Percentiles rank a stretch among this genome's conserved stretches.
Evolutionary conservation across 345 rosid genomes (phyloP).

Genomic region (Nephelium lappaceum): DNA sequence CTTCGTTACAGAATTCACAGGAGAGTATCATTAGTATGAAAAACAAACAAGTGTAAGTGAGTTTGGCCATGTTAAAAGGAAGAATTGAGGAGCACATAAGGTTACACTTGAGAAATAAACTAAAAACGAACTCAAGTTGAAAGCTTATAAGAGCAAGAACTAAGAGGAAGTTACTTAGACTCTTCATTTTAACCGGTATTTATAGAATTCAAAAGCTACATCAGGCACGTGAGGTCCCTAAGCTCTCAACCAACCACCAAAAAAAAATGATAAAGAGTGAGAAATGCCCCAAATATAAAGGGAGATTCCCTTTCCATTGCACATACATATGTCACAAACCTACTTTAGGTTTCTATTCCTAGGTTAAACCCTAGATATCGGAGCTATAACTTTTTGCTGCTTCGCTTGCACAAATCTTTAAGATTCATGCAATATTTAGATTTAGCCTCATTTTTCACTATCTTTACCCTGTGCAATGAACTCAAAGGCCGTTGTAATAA

Average conservation of each 20-base stretch:
- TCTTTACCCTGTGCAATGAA: no score
- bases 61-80: conserved; percentile 38
- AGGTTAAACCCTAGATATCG: not conserved
- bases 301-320: conserved; percentile 33
- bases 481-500: no score
- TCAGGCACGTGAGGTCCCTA: conserved; percentile 26
- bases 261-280: not conserved
- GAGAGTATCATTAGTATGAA: conserved; percentile 44
- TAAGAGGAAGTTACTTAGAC: not conserved
- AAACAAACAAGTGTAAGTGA: conserved; percentile 32
- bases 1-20: conserved; percentile 41
- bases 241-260: conserved; percentile 2
- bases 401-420: not conserved
- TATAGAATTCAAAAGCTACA: conserved; percentile 8
- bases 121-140: not conserved
- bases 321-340: conserved; percentile 2
- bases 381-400: not conserved
- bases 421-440: no score
- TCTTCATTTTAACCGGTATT: conserved; percentile 4
- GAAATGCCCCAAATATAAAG: conserved; percentile 31
- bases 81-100: not conserved
- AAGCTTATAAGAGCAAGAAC: not conserved
- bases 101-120: not conserved
- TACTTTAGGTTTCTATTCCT: not conserved
- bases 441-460: no score